A percentile compares a stretch with the other conserved stretches of the same genome.
Conservation (phyloP, 805 yeast genomes). For the Metschnikowia gruessii region DNA sequence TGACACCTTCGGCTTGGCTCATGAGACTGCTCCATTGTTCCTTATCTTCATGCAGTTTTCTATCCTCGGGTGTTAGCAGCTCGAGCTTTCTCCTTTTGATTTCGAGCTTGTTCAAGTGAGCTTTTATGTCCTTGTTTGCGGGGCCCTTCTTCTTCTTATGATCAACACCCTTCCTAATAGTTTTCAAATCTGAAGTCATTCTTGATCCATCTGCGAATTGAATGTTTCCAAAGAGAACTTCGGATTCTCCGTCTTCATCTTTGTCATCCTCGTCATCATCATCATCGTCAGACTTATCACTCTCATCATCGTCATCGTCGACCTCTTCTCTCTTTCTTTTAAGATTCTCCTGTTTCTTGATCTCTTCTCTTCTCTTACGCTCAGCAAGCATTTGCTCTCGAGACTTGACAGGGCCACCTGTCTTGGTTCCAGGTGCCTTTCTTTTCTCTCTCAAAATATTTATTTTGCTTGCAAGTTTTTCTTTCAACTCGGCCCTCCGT, state of each 20-base stretch:
- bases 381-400: slow-evolving; percentile 76
- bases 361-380: slow-evolving; percentile 49
- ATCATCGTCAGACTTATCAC: slow-evolving; percentile 28
- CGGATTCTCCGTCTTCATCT: slow-evolving; percentile 27
- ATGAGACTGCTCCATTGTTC: slow-evolving; percentile 82
- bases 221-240: slow-evolving; percentile 75
- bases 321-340: slow-evolving; percentile 40
- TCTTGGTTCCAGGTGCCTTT: slow-evolving; percentile 86
- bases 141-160: slow-evolving; percentile 73
- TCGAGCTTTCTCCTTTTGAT: slow-evolving; percentile 64
- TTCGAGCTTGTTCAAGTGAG: slow-evolving; percentile 75
- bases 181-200: slow-evolving; percentile 68
- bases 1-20: slow-evolving; percentile 84
- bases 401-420: slow-evolving; percentile 77
- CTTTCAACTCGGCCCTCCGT: slow-evolving; percentile 65
- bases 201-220: slow-evolving; percentile 78
- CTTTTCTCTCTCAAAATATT: slow-evolving; percentile 69
- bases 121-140: slow-evolving; percentile 75
- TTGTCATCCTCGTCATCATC: slow-evolving; percentile 34
- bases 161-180: slow-evolving; percentile 47
- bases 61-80: slow-evolving; percentile 57
- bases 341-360: slow-evolving; percentile 43
- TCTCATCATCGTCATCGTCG: slow-evolving; percentile 42
- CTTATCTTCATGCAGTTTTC: slow-evolving; percentile 61
- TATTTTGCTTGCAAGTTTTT: slow-evolving; percentile 76